Conservation (phyloP, 176 grass and related monocot genomes). For the Rhynchospora tenuis region DNA sequence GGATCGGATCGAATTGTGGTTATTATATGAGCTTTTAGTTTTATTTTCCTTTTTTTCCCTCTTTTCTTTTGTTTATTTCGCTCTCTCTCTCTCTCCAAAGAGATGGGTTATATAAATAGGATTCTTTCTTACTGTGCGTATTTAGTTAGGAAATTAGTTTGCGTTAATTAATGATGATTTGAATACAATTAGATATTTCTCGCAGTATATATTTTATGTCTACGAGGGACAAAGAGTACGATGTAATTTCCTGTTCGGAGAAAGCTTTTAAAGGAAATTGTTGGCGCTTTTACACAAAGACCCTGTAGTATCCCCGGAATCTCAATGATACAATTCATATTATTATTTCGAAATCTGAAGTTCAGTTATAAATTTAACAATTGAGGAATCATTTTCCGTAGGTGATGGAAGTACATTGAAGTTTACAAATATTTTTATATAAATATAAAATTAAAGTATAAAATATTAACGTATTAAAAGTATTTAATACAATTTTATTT, state of each 20-base stretch:
- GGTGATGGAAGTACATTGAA: not conserved
- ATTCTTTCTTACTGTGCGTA: conserved; percentile 21
- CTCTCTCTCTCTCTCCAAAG: conserved; percentile 21
- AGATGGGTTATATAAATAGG: conserved; percentile 29
- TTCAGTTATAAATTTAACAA: no score
- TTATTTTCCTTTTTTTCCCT: not conserved
- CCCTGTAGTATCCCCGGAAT: not conserved
- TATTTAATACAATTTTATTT: not conserved
- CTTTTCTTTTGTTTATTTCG: not conserved
- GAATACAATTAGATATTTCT: conserved; percentile 14
- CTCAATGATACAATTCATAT: no score
- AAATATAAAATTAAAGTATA: not conserved
- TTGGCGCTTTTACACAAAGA: not conserved
- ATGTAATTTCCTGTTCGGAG: conserved; percentile 21
- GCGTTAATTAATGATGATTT: conserved; percentile 8
- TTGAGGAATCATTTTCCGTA: not conserved
- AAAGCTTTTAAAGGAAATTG: conserved; percentile 6
- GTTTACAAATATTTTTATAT: not conserved
- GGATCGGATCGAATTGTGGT: conserved; percentile 23
- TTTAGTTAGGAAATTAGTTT: conserved; percentile 21
- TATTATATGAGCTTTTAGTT: not conserved
- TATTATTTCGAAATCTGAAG: no score
- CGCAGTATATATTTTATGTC: not conserved
- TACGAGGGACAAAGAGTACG: not conserved
- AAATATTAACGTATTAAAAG: not conserved